Percentiles rank a stretch among this genome's conserved stretches.
These are phyloP conservation scores for Allium fistulosum DNA, from an alignment of 106 monocot genomes.

Conservation along the genomic window DNA sequence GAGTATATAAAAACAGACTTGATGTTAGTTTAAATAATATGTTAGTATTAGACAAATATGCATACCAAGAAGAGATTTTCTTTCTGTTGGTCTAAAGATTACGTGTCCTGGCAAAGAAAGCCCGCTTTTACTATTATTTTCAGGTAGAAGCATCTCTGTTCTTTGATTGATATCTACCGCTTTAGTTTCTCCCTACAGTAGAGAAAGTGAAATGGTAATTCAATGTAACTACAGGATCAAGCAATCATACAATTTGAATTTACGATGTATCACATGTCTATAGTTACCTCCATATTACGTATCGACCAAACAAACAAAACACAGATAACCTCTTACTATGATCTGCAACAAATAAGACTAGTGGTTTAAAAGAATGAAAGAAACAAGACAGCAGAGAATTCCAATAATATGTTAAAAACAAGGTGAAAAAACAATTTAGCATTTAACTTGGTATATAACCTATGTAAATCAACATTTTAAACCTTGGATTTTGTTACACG, in stretches of 20 bases:
- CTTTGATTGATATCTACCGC: constrained; percentile 5
- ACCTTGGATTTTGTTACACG: too few relatives aligned
- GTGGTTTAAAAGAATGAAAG: too few relatives aligned
- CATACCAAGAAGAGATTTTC: constrained; percentile 18
- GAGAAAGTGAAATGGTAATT: not conserved
- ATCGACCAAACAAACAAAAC: too few relatives aligned
- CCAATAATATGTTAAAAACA: too few relatives aligned
- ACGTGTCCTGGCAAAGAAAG: constrained; percentile 6
- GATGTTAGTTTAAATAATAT: not conserved
- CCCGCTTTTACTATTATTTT: constrained; percentile 8
- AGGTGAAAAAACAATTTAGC: too few relatives aligned
- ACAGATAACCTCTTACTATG: too few relatives aligned
- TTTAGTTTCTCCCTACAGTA: not conserved
- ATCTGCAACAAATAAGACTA: too few relatives aligned
- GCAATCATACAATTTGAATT: not conserved
- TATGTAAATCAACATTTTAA: too few relatives aligned
- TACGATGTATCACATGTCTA: not conserved
- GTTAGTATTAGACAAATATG: not conserved
- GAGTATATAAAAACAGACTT: not conserved
- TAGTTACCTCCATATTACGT: constrained; percentile 4
- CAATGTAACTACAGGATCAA: not conserved
- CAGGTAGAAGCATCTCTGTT: constrained; percentile 11
- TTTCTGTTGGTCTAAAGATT: constrained; percentile 10
- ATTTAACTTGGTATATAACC: too few relatives aligned
- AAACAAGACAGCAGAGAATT: too few relatives aligned